Conservation (phyloP, 768 basidiomycete species). For the Suillus fuscotomentosus region DNA sequence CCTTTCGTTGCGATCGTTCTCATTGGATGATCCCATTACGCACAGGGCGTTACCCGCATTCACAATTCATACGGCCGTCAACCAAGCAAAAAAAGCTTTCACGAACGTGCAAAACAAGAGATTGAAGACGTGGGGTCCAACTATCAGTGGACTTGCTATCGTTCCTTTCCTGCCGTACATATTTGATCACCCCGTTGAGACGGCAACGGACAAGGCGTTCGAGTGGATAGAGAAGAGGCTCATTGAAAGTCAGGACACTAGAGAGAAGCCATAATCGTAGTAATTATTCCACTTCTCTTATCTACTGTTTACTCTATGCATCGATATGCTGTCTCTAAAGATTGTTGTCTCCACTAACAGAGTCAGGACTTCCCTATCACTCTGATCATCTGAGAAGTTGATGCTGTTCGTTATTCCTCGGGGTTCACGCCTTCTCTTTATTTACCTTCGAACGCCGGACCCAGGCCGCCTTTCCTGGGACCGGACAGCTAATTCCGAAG, state of each 20-base stretch:
- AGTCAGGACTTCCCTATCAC: not conserved
- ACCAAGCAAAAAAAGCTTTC: constrained; percentile 69
- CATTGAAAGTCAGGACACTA: constrained; percentile 37
- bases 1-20: not conserved
- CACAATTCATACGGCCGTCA: constrained; percentile 82
- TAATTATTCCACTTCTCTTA: not conserved
- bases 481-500: not conserved
- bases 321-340: not conserved
- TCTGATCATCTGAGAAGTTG: not conserved
- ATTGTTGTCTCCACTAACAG: too few species aligned
- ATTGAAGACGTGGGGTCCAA: constrained; percentile 74
- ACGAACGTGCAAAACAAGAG: constrained; percentile 54
- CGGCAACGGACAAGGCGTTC: constrained; percentile 63
- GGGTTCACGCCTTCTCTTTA: not conserved
- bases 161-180: constrained; percentile 75
- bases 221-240: constrained; percentile 65
- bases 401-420: not conserved
- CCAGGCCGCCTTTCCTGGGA: not conserved
- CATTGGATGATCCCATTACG: not conserved
- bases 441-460: not conserved
- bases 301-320: not conserved
- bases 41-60: constrained; percentile 78
- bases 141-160: constrained; percentile 66
- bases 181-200: constrained; percentile 80
- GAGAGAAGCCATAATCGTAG: constrained; percentile 32